Percentiles rank a stretch among this genome's conserved stretches.
Evolutionary conservation across 805 yeast genomes (phyloP).

Genomic region (Zygosaccharomyces rouxii): DNA sequence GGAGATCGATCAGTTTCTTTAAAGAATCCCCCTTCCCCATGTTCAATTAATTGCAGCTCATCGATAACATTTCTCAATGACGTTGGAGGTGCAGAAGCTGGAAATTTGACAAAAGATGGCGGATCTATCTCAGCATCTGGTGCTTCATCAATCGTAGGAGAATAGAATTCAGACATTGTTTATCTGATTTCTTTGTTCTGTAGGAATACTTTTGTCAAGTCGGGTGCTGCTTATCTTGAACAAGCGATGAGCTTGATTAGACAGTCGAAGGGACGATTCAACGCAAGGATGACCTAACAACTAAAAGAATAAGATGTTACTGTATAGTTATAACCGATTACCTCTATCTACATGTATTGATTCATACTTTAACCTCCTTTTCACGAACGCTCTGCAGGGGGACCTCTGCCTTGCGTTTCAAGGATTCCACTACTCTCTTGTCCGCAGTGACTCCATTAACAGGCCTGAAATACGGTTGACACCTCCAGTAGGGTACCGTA

Average conservation of each 20-base stretch:
- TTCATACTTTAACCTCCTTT: conserved; percentile 15
- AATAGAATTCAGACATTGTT: conserved; percentile 1
- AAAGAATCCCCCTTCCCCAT: conserved; percentile 56
- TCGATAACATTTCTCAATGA: conserved; percentile 34
- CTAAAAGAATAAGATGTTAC: background rate
- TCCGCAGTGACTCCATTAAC: conserved; percentile 72
- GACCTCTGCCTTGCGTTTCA: conserved; percentile 18
- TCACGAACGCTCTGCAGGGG: conserved; percentile 1
- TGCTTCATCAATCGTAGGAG: conserved; percentile 17
- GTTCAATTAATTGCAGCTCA: conserved; percentile 38
- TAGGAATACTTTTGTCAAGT: background rate
- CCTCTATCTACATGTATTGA: background rate
- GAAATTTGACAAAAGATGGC: conserved; percentile 18
- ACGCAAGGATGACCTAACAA: background rate
- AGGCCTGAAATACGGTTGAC: conserved; percentile 91
- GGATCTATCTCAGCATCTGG: conserved; percentile 15
- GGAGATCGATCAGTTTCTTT: conserved; percentile 54
- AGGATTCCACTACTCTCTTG: conserved; percentile 32
- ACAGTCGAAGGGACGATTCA: background rate
- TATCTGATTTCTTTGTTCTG: background rate
- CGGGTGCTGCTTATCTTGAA: background rate
- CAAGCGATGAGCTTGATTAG: background rate
- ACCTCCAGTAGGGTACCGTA: conserved; percentile 88
- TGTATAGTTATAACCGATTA: background rate
- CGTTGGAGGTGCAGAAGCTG: conserved; percentile 22